Conservation (phyloP, 352 stramenopile genomes). For the Pythium insidiosum region DNA sequence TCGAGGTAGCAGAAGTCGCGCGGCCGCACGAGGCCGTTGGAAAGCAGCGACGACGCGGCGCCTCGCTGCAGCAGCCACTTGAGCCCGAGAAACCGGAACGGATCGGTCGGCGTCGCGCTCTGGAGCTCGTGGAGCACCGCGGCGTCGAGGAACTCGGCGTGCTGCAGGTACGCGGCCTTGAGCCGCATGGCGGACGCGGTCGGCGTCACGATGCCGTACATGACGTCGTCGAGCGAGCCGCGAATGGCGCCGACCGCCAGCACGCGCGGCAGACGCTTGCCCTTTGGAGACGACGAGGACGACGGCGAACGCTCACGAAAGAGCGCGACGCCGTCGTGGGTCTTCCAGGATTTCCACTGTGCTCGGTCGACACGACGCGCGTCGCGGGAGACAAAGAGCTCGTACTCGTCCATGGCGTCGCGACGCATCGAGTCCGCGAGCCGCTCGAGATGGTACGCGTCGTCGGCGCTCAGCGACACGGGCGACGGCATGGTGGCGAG, state of each 20-base stretch:
- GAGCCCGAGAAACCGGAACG: slow-evolving; percentile 42
- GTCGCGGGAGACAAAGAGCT: slow-evolving; percentile 10
- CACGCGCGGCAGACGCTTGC: slow-evolving; percentile 8
- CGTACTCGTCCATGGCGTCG: slow-evolving; percentile 14
- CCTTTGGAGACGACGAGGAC: not conserved
- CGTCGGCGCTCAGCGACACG: slow-evolving; percentile 9
- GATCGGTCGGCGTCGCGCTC: slow-evolving; percentile 22
- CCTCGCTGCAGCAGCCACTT: slow-evolving; percentile 51
- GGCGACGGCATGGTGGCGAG: no score
- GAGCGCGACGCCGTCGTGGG: slow-evolving; percentile 14
- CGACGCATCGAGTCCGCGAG: slow-evolving; percentile 12
- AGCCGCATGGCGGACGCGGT: slow-evolving; percentile 41
- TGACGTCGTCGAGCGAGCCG: slow-evolving; percentile 41
- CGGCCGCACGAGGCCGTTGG: slow-evolving; percentile 22
- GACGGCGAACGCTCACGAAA: slow-evolving; percentile 14
- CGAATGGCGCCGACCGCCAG: slow-evolving; percentile 26
- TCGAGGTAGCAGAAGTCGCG: slow-evolving; percentile 59
- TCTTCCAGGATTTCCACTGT: slow-evolving; percentile 9
- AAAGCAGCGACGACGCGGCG: no score
- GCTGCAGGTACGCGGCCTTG: slow-evolving; percentile 36
- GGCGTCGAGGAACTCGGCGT: slow-evolving; percentile 39
- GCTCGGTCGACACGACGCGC: slow-evolving; percentile 7
- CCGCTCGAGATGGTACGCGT: slow-evolving; percentile 12
- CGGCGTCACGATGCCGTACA: slow-evolving; percentile 47
- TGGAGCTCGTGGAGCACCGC: slow-evolving; percentile 29